A percentile compares a stretch with the other conserved stretches of the same genome.
These are phyloP conservation scores for Ilyonectria sp. DNA, from an alignment of 2,329 filamentous ascomycete species.

Conservation along the genomic window DNA sequence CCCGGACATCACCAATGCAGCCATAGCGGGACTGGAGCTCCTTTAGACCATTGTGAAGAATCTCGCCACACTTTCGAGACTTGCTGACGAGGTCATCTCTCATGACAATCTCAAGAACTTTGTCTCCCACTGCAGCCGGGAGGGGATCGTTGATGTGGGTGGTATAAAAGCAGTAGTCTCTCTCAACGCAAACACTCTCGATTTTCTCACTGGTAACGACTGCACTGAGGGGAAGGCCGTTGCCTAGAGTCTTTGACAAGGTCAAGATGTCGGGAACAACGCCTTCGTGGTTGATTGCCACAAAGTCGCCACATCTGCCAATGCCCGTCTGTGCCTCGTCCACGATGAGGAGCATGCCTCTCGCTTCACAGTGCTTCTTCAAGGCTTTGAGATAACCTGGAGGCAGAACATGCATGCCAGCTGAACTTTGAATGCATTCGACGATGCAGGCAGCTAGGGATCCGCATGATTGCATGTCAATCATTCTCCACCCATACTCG, in stretches of 20 bases:
- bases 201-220: slow-evolving; percentile 71
- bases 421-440: slow-evolving; percentile 72
- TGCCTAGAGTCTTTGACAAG: slow-evolving; percentile 73
- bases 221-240: slow-evolving; percentile 71
- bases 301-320: slow-evolving; percentile 70
- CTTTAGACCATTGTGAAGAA: slow-evolving; percentile 64
- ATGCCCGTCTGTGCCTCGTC: slow-evolving; percentile 75
- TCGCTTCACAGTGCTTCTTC: slow-evolving; percentile 67
- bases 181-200: slow-evolving; percentile 62
- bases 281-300: slow-evolving; percentile 70
- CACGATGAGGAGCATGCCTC: slow-evolving; percentile 73
- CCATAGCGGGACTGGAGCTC: slow-evolving; percentile 65
- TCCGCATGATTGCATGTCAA: slow-evolving; percentile 72
- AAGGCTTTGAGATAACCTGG: slow-evolving; percentile 71
- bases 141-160: slow-evolving; percentile 76
- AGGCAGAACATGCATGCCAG: slow-evolving; percentile 73
- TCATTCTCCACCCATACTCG: slow-evolving; percentile 71
- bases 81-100: slow-evolving; percentile 67
- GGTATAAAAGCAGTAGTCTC: slow-evolving; percentile 70
- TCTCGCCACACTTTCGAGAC: slow-evolving; percentile 59
- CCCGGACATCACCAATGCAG: slow-evolving; percentile 74
- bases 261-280: slow-evolving; percentile 72
- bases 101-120: slow-evolving; percentile 74
- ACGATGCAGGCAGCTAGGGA: slow-evolving; percentile 76
- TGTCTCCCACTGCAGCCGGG: slow-evolving; percentile 71